Evolutionary conservation across 164 flowering plant genomes (phyloP), one percentile per base, ranked within the genome.

Genomic region (Platanus orientalis): DNA sequence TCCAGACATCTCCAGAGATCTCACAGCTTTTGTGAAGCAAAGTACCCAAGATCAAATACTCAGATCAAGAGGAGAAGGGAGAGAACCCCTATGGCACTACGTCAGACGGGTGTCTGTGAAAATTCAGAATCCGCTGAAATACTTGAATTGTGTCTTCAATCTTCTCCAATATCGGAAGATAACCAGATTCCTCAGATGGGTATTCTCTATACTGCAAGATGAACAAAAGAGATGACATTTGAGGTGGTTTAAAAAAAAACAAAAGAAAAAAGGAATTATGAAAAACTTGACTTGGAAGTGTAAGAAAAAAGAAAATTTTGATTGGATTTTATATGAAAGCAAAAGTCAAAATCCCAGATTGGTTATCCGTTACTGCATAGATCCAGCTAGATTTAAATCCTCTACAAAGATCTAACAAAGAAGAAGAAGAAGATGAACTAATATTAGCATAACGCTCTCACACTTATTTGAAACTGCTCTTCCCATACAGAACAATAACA

Each of bases 1-100:
- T 36, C 72, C 83, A 66, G 93, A 73, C 97, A 90, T 88, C 61
- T 67, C 69, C 59, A 54, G 51, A 24, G 45, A 74, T 40, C 50
- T 34, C 20, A 34, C 28, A 63, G 55, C 28, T 34, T 65, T 62
- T 47, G 25, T 20, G 26, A 57, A 62, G 34, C 63, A 61, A 36
- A 67, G 54, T 20, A 55, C 60, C 73, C 67, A 70, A 56, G 54
- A 71, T 57, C 63, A 34, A 28, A 17, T 19, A 42, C 6, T 45
- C n/a, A 16, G 16, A 45, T 45, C n/a, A 45, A 45, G 16, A 45
- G 49, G 20, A 0, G 39, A 10, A 34, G 5, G 39, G 10, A 34
- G 10, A 5, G 39, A 1, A 45, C 16, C n/a, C 19, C 20, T 10
- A 34, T 34, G 39, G 39, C 39, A 34, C 10, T 34, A 5, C 39